Percentiles rank a stretch among this genome's conserved stretches.
Conservation (phyloP, 495 filamentous ascomycete species). For the Penicillium riverlandense region DNA sequence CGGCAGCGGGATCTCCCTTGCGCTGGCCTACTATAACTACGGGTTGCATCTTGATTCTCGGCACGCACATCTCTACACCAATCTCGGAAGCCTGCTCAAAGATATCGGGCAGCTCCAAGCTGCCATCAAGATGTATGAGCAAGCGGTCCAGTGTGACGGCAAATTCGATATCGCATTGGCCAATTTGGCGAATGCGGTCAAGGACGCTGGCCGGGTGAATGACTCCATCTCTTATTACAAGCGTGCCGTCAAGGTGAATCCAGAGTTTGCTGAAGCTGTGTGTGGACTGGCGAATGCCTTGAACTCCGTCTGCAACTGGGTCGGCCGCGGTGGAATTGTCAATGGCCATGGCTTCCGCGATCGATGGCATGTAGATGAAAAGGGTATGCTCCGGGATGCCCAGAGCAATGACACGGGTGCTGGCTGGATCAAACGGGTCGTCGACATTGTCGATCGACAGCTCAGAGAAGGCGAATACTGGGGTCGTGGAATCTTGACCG, state of each 20-base stretch:
- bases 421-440: constrained; percentile 93
- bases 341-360: constrained; percentile 66
- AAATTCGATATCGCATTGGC: constrained; percentile 96
- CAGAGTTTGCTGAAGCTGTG: constrained; percentile 94
- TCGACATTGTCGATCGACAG: constrained; percentile 88
- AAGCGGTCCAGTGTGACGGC: constrained; percentile 82
- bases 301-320: constrained; percentile 96
- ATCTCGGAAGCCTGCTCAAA: constrained; percentile 90
- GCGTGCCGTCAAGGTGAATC: constrained; percentile 82
- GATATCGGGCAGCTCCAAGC: constrained; percentile 89
- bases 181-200: constrained; percentile 96
- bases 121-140: constrained; percentile 96
- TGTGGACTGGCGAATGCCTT: constrained; percentile 94
- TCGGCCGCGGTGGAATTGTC: constrained; percentile 77
- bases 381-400: constrained; percentile 76
- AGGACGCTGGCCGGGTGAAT: constrained; percentile 86
- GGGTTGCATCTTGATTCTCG: constrained; percentile 74
- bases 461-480: constrained; percentile 80
- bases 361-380: constrained; percentile 89
- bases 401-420: constrained; percentile 49
- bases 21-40: constrained; percentile 91
- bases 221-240: constrained; percentile 92
- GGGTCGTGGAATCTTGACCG: constrained; percentile 69
- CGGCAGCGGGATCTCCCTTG: constrained; percentile 82
- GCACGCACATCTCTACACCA: constrained; percentile 98